Percentiles rank a stretch among this genome's conserved stretches.
These are phyloP conservation scores for Colletotrichum spaethianum DNA, from an alignment of 2,329 filamentous ascomycete genomes.

Conservation along the genomic window DNA sequence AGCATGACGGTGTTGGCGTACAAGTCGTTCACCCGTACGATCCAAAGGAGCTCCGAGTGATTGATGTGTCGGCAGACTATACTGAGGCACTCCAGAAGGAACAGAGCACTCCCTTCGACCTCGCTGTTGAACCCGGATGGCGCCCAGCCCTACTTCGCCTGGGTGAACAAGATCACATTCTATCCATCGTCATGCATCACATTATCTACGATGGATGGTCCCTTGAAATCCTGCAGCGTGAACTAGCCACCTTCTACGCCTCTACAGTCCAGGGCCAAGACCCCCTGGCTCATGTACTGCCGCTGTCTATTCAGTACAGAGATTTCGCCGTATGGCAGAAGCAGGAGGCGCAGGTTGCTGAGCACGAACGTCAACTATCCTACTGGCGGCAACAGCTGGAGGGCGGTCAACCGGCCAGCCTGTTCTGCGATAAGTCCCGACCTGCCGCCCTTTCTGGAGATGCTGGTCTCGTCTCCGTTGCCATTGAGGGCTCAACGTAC, in stretches of 20 bases:
- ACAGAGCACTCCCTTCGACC: not conserved
- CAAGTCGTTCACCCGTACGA: not conserved
- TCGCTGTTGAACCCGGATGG: not conserved
- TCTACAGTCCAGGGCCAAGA: not conserved
- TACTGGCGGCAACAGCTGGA: slow-evolving; percentile 1
- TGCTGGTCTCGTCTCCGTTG: not conserved
- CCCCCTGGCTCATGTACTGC: not conserved
- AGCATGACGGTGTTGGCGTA: not conserved
- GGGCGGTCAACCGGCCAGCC: slow-evolving; percentile 3
- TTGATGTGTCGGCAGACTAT: not conserved
- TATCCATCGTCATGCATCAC: slow-evolving; percentile 21
- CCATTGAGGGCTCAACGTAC: not conserved
- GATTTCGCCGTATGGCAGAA: slow-evolving; percentile 14
- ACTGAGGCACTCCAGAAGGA: not conserved
- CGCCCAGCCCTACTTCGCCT: not conserved
- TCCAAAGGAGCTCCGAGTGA: not conserved
- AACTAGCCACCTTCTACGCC: not conserved
- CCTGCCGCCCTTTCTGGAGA: not conserved
- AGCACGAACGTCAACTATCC: slow-evolving; percentile 1
- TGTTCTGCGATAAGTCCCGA: not conserved
- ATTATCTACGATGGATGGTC: slow-evolving; percentile 21
- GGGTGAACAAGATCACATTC: not conserved
- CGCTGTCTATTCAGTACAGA: slow-evolving; percentile 11
- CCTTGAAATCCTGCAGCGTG: not conserved
- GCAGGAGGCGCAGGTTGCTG: not conserved